Percentiles rank a stretch among this genome's conserved stretches.
phyloP scores from a whole-genome alignment of 2,329 filamentous ascomycete species.

The Microcyclospora tardicrescens region DNA sequence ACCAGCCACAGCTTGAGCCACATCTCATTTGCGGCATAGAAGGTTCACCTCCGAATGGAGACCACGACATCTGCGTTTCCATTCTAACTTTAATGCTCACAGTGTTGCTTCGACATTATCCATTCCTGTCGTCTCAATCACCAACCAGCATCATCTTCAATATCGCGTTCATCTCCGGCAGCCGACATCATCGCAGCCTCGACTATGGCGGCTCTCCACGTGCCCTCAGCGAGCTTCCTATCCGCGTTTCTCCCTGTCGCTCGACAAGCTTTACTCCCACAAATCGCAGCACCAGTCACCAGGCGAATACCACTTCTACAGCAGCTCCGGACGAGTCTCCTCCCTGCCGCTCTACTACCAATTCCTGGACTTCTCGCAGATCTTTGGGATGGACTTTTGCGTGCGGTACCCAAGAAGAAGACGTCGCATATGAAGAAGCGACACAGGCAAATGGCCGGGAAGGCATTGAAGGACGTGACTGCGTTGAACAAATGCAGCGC shows the following conservation, averaged over 20 bases:
- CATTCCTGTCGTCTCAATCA: not conserved
- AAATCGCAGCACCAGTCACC: constrained; percentile 31
- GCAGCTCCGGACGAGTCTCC: constrained; percentile 32
- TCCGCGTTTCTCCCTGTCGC: constrained; percentile 42
- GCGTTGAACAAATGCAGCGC: constrained; percentile 77
- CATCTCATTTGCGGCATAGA: no score
- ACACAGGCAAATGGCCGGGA: constrained; percentile 86
- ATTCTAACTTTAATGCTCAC: not conserved
- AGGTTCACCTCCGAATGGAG: no score
- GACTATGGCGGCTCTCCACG: constrained; percentile 27
- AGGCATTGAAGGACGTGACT: constrained; percentile 83
- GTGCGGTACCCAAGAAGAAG: constrained; percentile 96
- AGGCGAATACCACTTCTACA: constrained; percentile 31
- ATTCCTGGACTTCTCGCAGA: constrained; percentile 61
- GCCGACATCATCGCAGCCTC: not conserved
- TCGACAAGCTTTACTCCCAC: constrained; percentile 29
- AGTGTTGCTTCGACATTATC: not conserved
- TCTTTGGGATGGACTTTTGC: constrained; percentile 85
- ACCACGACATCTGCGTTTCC: no score
- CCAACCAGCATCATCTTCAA: no score
- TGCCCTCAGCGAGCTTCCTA: constrained; percentile 29
- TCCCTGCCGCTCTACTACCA: constrained; percentile 47
- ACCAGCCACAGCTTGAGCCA: no score
- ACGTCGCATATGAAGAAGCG: constrained; percentile 93
- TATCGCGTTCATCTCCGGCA: no score